Conservation (phyloP, 108 stramenopile genomes). For the Fistulifera pelliculosa region DNA sequence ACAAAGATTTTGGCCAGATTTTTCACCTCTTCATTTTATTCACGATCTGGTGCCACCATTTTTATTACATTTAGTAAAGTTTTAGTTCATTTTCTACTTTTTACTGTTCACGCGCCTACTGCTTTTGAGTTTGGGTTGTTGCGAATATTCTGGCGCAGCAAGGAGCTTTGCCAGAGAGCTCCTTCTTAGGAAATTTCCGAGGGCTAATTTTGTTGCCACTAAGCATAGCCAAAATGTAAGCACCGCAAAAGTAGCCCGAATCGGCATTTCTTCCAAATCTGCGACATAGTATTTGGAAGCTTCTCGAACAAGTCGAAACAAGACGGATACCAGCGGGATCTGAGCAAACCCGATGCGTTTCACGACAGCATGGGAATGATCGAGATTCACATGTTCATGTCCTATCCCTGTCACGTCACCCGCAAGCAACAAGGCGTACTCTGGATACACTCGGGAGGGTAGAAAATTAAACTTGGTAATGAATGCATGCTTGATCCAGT, state of each 20-base stretch:
- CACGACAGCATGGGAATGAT: constrained; percentile 89
- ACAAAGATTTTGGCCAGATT: no score
- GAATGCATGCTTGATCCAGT: constrained; percentile 96
- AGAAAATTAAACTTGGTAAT: constrained; percentile 96
- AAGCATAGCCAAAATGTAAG: constrained; percentile 28
- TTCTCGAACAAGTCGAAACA: constrained; percentile 69
- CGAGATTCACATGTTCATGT: constrained; percentile 78
- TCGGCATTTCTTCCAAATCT: constrained; percentile 10
- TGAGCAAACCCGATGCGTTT: constrained; percentile 88
- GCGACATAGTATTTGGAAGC: constrained; percentile 48
- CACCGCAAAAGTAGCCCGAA: constrained; percentile 14
- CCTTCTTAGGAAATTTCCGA: constrained; percentile 23
- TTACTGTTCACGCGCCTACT: constrained; percentile 3
- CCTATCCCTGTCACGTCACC: constrained; percentile 86
- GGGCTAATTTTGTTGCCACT: constrained; percentile 21
- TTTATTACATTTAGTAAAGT: no score
- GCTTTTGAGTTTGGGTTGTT: constrained; percentile 7
- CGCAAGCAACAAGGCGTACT: constrained; percentile 77
- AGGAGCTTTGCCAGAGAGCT: constrained; percentile 26
- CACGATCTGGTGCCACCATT: constrained; percentile 1
- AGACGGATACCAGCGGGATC: constrained; percentile 88
- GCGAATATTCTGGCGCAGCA: constrained; percentile 24
- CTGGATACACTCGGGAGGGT: constrained; percentile 65
- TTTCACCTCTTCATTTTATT: background rate
- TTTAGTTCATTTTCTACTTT: constrained; percentile 7